Conservation (phyloP, 495 filamentous ascomycete species). For the Penicillium soppii region DNA sequence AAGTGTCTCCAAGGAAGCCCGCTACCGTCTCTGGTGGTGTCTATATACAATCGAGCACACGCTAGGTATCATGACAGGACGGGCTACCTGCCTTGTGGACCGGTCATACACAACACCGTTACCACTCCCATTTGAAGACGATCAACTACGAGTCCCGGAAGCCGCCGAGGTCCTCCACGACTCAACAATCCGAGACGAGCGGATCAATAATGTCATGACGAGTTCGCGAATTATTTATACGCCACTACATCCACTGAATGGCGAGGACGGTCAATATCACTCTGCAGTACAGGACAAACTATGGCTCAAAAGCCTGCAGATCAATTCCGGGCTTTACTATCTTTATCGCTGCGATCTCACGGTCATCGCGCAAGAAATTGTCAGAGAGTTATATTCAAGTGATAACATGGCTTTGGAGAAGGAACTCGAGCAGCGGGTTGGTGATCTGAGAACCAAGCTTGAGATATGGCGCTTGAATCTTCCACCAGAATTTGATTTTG, state of each 20-base stretch:
- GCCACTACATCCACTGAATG: not conserved
- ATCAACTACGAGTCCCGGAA: constrained; percentile 35
- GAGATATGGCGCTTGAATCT: constrained; percentile 54
- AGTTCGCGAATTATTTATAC: too few species aligned
- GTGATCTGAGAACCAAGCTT: constrained; percentile 46
- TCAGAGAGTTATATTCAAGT: constrained; percentile 58
- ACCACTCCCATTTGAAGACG: constrained; percentile 58
- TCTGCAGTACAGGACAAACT: too few species aligned
- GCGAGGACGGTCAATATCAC: not conserved
- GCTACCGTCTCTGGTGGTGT: constrained; percentile 65
- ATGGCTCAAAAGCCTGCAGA: constrained; percentile 34
- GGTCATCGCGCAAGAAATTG: constrained; percentile 53
- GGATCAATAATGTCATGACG: constrained; percentile 34
- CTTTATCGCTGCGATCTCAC: constrained; percentile 48
- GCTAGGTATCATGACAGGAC: constrained; percentile 61
- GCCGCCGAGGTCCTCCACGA: constrained; percentile 31
- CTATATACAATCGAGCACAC: constrained; percentile 59
- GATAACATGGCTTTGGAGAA: constrained; percentile 44
- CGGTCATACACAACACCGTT: constrained; percentile 55
- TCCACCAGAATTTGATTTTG: constrained; percentile 50
- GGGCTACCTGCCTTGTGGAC: constrained; percentile 53
- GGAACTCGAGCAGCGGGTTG: constrained; percentile 58
- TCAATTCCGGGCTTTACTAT: constrained; percentile 45
- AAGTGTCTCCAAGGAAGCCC: constrained; percentile 55
- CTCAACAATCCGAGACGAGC: constrained; percentile 26